Evolutionary conservation across 306 rosid species (phyloP), one percentile per base, ranked within the genome.

Genomic region (Vigna mungo): DNA sequence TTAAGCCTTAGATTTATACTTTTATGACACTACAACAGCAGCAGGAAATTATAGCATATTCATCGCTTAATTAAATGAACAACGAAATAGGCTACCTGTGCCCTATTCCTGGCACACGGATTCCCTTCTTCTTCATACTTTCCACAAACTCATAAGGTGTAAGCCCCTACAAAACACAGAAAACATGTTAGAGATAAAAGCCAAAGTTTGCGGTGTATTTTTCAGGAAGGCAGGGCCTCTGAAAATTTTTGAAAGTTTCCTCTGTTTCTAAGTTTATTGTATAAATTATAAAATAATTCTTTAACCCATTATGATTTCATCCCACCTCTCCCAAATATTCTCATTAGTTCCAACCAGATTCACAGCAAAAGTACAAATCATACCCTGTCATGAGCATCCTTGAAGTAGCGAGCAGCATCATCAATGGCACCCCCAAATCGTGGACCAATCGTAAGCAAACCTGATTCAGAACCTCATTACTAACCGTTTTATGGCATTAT

Each of bases 341-440:
- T 1, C 55, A 54, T 65, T 67, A 36, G 56, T 58, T 34, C 65
- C 70, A 10, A 20, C 41, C 30, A 59, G 71, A 54, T 71, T 52
- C 59, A 61, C n/a, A 7, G 56, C 34, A 68, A 77, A 79, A 64
- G 52, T 48, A 73, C 52, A 67, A 71, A 48, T 78, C 84, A 83
- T 85, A 90, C 97, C 89, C 80, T 91, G 85, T 96, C 98, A 82
- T 72, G 91, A 64, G 99, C 99, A 80, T 96, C 98, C 93, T 93
- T 96, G 86, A 93, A 96, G 82, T 93, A 96, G 52, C 99, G 97
- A 83, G 99, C 99, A 81, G 99, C 99, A 75, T 96, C 99, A 78
- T 96, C 98, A 78, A 96, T 84, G 81, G 99, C 99, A 85, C 99
- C 99, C 62, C 99, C 99, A 81, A 96, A 96, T 74, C 97, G 99